Base-by-base conservation (phyloP, 2,329 filamentous ascomycete genomes). In the Botryotinia narcissicola region DNA sequence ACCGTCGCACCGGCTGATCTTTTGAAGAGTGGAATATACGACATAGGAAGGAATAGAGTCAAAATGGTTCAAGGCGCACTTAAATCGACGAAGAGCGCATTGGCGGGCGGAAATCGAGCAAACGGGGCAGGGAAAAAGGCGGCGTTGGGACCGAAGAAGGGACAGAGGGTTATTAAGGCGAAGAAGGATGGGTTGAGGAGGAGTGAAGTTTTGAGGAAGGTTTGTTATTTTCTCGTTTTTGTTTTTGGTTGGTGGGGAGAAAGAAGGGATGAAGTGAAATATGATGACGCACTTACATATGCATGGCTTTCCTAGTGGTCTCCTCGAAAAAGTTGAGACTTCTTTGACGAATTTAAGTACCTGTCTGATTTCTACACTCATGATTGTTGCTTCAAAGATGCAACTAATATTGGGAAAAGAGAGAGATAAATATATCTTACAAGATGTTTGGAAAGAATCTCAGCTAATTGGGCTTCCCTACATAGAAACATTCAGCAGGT, bases 141-240 rank as follows among this genome's bases (percentile, higher is more conserved):
- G 48, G 78, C 81, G 12, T 81, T 84, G 51, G 84, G 85, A 20
- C 87, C 86, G 12, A 88, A 88, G 79, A 87, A 86, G 75, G 91
- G 91, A 69, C 83, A 85, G 25, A 85, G 89, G 66, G 85, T 88
- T 69, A 90, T 93, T 78, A 90, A 90, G 70, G 91, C 91, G 4
- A 91, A 91, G 82, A 92, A 91, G 75, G 82, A 86, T 10, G 83
- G 83, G 3, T 82, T 92, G 70, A 85, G 91, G 57, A 86, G 86
- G 80, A 86, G 90, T 79, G 84, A 88, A 76, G 89, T 89, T 78
- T 85, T 92, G 80, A 89, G 87, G 70, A 92, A 90, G 84, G 87
- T 88, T 76, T 40, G 77, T 76, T 37, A 40, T 35, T 62, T 69
- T 70, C 37, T 46, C 48, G 6, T 59, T 32, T 44, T 71, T 20